phyloP scores from a whole-genome alignment of 345 rosid species.

The Ceriops tagal region DNA sequence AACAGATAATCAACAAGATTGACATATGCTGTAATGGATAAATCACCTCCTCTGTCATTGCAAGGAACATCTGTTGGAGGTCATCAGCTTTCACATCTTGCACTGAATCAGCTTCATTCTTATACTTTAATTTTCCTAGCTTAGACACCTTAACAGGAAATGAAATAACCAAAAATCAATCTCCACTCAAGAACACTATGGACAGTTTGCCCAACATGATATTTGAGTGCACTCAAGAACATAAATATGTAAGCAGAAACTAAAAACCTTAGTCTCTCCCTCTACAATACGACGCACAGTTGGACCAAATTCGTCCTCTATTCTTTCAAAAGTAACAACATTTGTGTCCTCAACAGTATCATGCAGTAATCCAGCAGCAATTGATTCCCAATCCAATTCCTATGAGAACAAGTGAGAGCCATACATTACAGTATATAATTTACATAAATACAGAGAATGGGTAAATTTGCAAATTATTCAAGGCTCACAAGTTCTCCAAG shows the following conservation, averaged over 20 bases:
- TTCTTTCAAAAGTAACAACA: conserved; percentile 83
- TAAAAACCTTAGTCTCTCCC: conserved; percentile 96
- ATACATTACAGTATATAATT: conserved; percentile 19
- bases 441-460: conserved; percentile 7
- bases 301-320: conserved; percentile 87
- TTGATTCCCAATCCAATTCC: conserved; percentile 99
- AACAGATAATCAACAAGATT: conserved; percentile 13
- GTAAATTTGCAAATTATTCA: conserved; percentile 12
- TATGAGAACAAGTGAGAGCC: conserved; percentile 30
- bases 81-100: conserved; percentile 99
- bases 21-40: conserved; percentile 1
- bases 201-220: conserved; percentile 4
- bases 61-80: conserved; percentile 93
- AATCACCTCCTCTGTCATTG: conserved; percentile 95
- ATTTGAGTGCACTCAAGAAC: conserved; percentile 2
- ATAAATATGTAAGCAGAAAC: conserved; percentile 16
- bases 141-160: conserved; percentile 68
- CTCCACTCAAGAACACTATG: conserved; percentile 7
- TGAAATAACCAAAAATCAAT: conserved; percentile 7
- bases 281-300: conserved; percentile 90
- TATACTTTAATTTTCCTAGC: conserved; percentile 86
- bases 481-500: conserved; percentile 94
- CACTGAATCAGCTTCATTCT: conserved; percentile 61
- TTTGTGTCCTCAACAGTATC: conserved; percentile 98
- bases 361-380: conserved; percentile 94